phyloP scores from a whole-genome alignment of 2,329 filamentous ascomycete genomes.

The Microascus cirrosus region DNA sequence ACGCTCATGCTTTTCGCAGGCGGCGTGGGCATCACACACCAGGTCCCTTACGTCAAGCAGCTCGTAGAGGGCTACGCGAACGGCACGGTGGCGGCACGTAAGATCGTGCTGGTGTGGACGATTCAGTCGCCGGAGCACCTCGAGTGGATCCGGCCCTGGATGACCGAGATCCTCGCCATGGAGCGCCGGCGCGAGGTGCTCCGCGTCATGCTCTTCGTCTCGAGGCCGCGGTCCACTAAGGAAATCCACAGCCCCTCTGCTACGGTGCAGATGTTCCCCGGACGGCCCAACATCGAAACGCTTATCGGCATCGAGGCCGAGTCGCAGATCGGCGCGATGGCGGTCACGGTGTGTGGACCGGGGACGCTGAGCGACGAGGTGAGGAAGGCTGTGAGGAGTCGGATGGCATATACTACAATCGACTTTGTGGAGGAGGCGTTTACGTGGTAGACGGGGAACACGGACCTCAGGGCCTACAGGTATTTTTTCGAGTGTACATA shows the following conservation, averaged over 20 bases:
- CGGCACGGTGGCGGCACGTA: conserved; percentile 59
- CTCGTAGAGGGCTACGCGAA: conserved; percentile 58
- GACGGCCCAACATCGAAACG: conserved; percentile 62
- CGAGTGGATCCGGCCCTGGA: conserved; percentile 76
- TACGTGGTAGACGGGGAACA: conserved; percentile 31
- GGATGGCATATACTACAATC: conserved; percentile 54
- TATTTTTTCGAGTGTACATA: not conserved
- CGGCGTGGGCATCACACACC: conserved; percentile 72
- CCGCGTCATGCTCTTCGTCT: conserved; percentile 70
- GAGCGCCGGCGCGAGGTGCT: conserved; percentile 62
- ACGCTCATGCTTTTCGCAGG: conserved; percentile 71
- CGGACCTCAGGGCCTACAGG: not conserved
- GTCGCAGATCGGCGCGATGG: conserved; percentile 62
- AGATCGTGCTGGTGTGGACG: conserved; percentile 66
- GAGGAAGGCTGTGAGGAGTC: conserved; percentile 50
- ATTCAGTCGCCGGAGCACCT: conserved; percentile 71
- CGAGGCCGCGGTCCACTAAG: conserved; percentile 62
- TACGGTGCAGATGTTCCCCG: conserved; percentile 78
- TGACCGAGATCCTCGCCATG: conserved; percentile 70
- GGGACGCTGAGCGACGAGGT: conserved; percentile 68
- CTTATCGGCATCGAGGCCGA: conserved; percentile 64
- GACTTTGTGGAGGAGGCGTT: conserved; percentile 77
- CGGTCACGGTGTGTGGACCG: conserved; percentile 63
- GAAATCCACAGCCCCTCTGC: conserved; percentile 69
- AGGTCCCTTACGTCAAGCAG: conserved; percentile 63